Conservation (phyloP, 1,284 basidiomycete species). For the Fistulinella staudtii region DNA sequence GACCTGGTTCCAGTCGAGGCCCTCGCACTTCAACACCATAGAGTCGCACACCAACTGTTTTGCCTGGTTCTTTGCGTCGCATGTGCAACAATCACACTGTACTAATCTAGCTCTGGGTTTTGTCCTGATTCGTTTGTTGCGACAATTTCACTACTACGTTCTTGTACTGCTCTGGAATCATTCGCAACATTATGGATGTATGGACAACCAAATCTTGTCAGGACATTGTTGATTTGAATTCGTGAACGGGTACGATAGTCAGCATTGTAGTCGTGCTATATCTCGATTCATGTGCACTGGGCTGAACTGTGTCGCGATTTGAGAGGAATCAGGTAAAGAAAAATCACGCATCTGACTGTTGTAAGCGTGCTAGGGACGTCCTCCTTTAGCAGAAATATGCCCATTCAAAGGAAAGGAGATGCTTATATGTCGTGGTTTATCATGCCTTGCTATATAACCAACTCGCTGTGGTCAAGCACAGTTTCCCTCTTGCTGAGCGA, state of each 20-base stretch:
- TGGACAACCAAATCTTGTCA: conserved; percentile 14
- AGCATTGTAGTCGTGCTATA: not conserved
- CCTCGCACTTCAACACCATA: conserved; percentile 23
- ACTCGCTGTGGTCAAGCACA: too few relatives aligned
- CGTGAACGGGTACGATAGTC: not conserved
- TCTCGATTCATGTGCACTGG: not conserved
- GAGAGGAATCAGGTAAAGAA: not conserved
- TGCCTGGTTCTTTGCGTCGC: conserved; percentile 7
- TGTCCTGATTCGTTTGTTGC: conserved; percentile 13
- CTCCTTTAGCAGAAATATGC: too few relatives aligned
- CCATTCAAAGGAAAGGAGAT: too few relatives aligned
- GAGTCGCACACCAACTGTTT: conserved; percentile 9
- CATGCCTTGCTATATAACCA: too few relatives aligned
- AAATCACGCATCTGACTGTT: too few relatives aligned
- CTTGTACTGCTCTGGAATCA: conserved; percentile 7
- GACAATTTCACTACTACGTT: conserved; percentile 20
- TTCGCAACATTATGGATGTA: conserved; percentile 17
- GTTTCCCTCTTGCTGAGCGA: too few relatives aligned
- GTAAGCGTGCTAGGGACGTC: too few relatives aligned
- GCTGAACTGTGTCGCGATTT: not conserved
- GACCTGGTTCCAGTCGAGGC: conserved; percentile 41
- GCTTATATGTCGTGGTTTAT: too few relatives aligned
- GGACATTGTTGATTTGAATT: conserved; percentile 2
- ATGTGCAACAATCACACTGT: conserved; percentile 23
- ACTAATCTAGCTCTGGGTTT: conserved; percentile 14